phyloP scores from a whole-genome alignment of 2,329 filamentous ascomycete species.

The Fusarium papillatum region DNA sequence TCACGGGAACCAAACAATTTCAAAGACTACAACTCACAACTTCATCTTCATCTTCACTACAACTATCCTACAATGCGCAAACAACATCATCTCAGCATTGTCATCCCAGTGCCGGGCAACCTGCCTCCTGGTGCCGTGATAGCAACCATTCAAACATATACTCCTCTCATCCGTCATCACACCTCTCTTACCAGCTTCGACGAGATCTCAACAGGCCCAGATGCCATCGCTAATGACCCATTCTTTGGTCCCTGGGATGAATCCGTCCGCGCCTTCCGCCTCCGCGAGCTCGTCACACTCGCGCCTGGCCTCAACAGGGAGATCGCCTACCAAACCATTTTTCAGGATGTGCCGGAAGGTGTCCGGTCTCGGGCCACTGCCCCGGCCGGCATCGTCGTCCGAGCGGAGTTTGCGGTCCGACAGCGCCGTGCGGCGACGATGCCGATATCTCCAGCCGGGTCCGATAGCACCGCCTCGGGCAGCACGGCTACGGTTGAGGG shows the following conservation, averaged over 20 bases:
- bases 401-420: conserved; percentile 52
- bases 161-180: conserved; percentile 58
- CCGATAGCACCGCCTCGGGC: conserved; percentile 43
- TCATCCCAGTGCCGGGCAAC: conserved; percentile 56
- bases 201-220: conserved; percentile 49
- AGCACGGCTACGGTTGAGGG: conserved; percentile 42
- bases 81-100: conserved; percentile 51
- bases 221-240: conserved; percentile 53
- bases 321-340: conserved; percentile 57
- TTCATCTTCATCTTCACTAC: not conserved
- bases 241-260: conserved; percentile 57
- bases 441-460: conserved; percentile 41
- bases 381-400: conserved; percentile 57
- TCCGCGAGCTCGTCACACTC: conserved; percentile 50
- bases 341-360: conserved; percentile 57
- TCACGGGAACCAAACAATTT: not conserved
- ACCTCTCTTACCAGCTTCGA: conserved; percentile 52
- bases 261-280: conserved; percentile 50
- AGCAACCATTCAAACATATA: conserved; percentile 54
- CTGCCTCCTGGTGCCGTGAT: conserved; percentile 55
- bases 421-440: conserved; percentile 27
- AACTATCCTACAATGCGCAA: conserved; percentile 44
- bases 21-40: not conserved
- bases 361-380: conserved; percentile 59
- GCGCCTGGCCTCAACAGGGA: conserved; percentile 57